These are phyloP conservation scores for Phialemonium atrogriseum DNA, from an alignment of 2,329 filamentous ascomycete species.

Conservation along the genomic window DNA sequence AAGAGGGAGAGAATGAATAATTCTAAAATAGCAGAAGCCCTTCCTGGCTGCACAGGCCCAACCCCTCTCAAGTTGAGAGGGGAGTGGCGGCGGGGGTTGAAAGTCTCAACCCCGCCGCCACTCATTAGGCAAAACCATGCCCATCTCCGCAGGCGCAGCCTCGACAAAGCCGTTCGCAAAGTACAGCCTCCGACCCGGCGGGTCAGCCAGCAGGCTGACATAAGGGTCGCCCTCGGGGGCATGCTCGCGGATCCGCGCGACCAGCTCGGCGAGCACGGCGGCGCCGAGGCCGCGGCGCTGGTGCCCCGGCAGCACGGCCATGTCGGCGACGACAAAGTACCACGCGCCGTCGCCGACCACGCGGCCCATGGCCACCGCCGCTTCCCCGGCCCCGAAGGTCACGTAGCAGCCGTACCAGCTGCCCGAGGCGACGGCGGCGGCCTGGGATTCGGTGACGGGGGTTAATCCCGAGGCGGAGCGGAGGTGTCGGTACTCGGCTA, in stretches of 20 bases:
- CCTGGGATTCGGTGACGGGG: slow-evolving; percentile 27
- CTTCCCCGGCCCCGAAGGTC: slow-evolving; percentile 12
- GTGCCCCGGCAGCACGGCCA: slow-evolving; percentile 39
- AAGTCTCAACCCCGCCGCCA: too few relatives aligned
- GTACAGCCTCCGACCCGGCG: slow-evolving; percentile 34
- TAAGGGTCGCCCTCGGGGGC: slow-evolving; percentile 29
- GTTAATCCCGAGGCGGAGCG: slow-evolving; percentile 26
- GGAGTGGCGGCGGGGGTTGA: too few relatives aligned
- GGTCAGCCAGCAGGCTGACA: slow-evolving; percentile 37
- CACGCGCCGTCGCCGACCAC: slow-evolving; percentile 42
- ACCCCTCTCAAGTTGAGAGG: too few relatives aligned
- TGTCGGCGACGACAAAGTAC: slow-evolving; percentile 42
- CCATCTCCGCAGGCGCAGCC: slow-evolving; percentile 24
- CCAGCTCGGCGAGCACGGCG: slow-evolving; percentile 31
- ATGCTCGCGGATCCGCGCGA: slow-evolving; percentile 29
- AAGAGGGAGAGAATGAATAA: too few relatives aligned
- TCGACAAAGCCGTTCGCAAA: slow-evolving; percentile 34
- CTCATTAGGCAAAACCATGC: too few relatives aligned
- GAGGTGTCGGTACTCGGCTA: slow-evolving; percentile 27
- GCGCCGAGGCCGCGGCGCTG: slow-evolving; percentile 38
- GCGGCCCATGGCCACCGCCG: slow-evolving; percentile 39
- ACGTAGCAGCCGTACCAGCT: slow-evolving; percentile 36
- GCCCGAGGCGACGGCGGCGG: slow-evolving; percentile 21
- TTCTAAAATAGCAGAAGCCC: too few relatives aligned
- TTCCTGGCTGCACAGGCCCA: too few relatives aligned